Percentiles rank a stretch among this genome's conserved stretches.
phyloP scores from a whole-genome alignment of 306 rosid species.

The Lotus japonicus region DNA sequence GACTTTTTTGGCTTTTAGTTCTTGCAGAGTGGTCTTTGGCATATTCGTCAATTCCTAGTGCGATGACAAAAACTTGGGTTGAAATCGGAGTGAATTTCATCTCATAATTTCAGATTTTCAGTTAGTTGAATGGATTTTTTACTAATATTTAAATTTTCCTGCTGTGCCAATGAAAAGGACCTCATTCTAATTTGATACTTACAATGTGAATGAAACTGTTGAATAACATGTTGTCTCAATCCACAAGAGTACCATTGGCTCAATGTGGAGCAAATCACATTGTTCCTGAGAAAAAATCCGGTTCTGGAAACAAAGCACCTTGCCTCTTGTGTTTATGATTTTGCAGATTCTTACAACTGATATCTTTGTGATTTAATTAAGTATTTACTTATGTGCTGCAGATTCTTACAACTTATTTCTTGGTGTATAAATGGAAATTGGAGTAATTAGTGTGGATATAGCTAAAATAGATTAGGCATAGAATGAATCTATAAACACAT shows the following conservation, averaged over 20 bases:
- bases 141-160: neutral
- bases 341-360: neutral
- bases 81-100: neutral
- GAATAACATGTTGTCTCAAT: too few relatives aligned
- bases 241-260: too few relatives aligned
- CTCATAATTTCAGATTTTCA: neutral
- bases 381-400: neutral
- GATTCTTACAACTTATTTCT: neutral
- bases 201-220: too few relatives aligned
- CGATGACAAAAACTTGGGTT: neutral
- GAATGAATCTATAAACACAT: neutral
- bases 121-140: neutral
- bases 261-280: neutral
- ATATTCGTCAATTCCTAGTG: conserved; percentile 6
- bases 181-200: too few relatives aligned
- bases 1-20: neutral
- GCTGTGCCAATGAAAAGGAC: neutral
- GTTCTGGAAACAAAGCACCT: neutral
- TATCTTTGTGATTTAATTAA: neutral
- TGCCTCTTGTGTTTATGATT: neutral
- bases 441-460: too few relatives aligned
- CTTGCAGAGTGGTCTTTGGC: neutral
- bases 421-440: neutral
- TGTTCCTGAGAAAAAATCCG: neutral
- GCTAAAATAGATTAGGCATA: too few relatives aligned